Percentiles rank a stretch among this genome's conserved stretches.
phyloP scores from a whole-genome alignment of 2,329 filamentous ascomycete species.

The Gaeumannomyces tritici region DNA sequence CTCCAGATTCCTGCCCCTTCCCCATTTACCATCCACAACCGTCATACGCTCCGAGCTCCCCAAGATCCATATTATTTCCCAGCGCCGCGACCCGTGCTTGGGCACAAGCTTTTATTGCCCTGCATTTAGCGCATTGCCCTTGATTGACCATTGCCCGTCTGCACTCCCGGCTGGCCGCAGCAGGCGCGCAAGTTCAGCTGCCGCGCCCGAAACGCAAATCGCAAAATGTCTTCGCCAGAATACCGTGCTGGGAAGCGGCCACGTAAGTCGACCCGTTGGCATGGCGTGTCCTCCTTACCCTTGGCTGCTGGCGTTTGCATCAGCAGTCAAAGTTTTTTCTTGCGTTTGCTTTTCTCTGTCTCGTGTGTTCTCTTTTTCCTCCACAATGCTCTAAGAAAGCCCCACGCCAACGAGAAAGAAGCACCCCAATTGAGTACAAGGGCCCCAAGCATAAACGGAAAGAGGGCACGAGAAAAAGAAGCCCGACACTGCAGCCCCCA shows the following conservation, averaged over 20 bases:
- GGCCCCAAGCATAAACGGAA: not conserved
- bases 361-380: not conserved
- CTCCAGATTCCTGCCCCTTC: not conserved
- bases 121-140: not conserved
- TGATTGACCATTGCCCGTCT: not conserved
- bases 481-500: not conserved
- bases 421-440: no score
- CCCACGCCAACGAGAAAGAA: not conserved
- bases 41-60: no score
- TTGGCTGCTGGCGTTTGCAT: not conserved
- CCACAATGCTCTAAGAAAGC: not conserved
- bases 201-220: not conserved
- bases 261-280: conserved; percentile 13
- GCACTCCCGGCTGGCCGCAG: not conserved
- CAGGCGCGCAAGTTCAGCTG: not conserved
- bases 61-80: not conserved
- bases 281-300: not conserved
- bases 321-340: not conserved
- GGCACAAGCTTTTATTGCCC: not conserved
- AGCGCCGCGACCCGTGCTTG: not conserved
- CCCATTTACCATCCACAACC: not conserved
- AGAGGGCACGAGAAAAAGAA: not conserved
- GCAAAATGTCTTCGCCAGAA: conserved; percentile 18
- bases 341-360: not conserved
- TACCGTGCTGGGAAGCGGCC: conserved; percentile 19